A percentile compares a stretch with the other conserved stretches of the same genome.
phyloP scores from a whole-genome alignment of 148 eudicot species.

The Fagopyrum tataricum region DNA sequence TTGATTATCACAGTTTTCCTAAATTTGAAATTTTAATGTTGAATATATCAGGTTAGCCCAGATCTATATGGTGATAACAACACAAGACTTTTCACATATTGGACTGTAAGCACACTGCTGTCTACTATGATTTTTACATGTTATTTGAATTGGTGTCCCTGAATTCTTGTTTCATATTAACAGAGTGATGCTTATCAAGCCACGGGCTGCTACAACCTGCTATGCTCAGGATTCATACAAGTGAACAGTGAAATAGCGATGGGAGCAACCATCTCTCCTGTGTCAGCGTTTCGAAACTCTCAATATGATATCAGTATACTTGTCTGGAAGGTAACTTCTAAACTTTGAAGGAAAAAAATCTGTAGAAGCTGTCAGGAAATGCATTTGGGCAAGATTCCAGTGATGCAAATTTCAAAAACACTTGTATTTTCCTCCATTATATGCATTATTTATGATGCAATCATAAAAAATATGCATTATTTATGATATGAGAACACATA shows the following conservation, averaged over 20 bases:
- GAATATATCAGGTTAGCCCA: conserved; percentile 74
- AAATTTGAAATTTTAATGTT: not conserved
- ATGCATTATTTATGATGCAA: conserved; percentile 1
- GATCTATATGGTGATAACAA: conserved; percentile 97
- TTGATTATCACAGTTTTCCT: not conserved
- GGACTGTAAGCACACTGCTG: conserved; percentile 64
- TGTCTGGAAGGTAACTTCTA: conserved; percentile 84
- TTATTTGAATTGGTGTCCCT: not conserved
- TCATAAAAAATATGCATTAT: conserved; percentile 10
- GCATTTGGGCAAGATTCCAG: conserved; percentile 16
- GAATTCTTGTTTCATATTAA: not conserved
- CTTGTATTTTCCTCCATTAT: conserved; percentile 6
- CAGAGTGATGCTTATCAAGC: conserved; percentile 99
- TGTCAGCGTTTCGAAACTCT: conserved; percentile 69
- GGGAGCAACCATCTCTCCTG: conserved; percentile 99
- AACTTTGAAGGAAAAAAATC: conserved; percentile 2
- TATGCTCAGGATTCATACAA: conserved; percentile 98
- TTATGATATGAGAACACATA: not conserved
- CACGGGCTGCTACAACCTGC: conserved; percentile 91
- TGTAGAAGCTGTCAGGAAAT: conserved; percentile 19
- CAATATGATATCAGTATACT: conserved; percentile 96
- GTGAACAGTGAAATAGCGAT: conserved; percentile 87
- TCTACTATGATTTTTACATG: conserved; percentile 9
- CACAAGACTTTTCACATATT: conserved; percentile 96
- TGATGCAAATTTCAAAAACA: conserved; percentile 14